These are phyloP conservation scores for Petunia axillaris DNA, from an alignment of 257 asterid genomes.

Conservation along the genomic window DNA sequence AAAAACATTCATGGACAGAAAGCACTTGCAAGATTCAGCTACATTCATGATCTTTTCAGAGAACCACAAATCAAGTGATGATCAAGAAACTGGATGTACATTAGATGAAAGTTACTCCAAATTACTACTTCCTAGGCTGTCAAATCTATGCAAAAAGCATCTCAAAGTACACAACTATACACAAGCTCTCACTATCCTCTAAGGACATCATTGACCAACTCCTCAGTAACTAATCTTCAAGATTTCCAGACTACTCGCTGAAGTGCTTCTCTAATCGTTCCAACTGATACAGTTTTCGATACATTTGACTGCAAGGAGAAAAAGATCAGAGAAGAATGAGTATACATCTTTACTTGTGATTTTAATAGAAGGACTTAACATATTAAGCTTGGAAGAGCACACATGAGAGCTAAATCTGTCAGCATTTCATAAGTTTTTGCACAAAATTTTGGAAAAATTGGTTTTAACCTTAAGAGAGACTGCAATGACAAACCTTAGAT, in stretches of 20 bases:
- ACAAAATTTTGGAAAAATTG: neutral
- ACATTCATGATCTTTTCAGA: constrained; percentile 20
- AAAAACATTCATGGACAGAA: neutral
- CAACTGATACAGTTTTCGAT: constrained; percentile 57
- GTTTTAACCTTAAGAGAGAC: neutral
- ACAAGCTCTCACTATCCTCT: constrained; percentile 12
- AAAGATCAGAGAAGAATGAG: neutral
- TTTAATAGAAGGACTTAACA: neutral
- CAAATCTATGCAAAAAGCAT: neutral
- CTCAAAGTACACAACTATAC: constrained; percentile 13
- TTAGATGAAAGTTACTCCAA: constrained; percentile 8
- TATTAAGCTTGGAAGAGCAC: constrained; percentile 2
- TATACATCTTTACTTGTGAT: neutral
- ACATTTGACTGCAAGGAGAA: constrained; percentile 67
- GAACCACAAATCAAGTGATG: constrained; percentile 17
- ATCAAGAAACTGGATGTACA: constrained; percentile 21
- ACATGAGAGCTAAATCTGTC: neutral
- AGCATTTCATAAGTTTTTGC: neutral
- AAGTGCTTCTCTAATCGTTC: constrained; percentile 64
- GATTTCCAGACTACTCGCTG: constrained; percentile 52
- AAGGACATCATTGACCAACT: neutral
- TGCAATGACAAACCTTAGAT: constrained; percentile 65
- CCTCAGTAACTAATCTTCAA: constrained; percentile 22
- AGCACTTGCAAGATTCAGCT: neutral
- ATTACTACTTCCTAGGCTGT: constrained; percentile 2